Conservation (phyloP, 75 land plant species). For the Larix kaempferi region DNA sequence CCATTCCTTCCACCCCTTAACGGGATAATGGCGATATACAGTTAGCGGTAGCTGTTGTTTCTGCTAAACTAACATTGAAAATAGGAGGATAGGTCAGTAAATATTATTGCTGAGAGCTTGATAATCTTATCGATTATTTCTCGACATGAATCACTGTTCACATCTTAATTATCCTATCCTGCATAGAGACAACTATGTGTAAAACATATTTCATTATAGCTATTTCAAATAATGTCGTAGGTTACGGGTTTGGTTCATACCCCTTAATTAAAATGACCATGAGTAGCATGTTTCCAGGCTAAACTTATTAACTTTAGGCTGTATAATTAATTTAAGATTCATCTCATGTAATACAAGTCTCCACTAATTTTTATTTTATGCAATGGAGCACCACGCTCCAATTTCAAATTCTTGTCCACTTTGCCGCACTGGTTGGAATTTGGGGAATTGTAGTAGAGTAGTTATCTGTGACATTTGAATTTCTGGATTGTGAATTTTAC, state of each 20-base stretch:
- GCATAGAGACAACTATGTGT: neutral
- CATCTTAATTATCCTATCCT: neutral
- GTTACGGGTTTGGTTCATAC: neutral
- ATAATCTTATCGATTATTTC: neutral
- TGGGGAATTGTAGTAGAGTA: neutral
- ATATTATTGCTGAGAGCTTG: neutral
- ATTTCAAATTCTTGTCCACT: neutral
- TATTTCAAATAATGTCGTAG: slow-evolving; percentile 7
- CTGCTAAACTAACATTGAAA: neutral
- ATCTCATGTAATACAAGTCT: neutral
- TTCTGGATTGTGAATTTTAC: neutral
- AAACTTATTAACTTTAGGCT: neutral
- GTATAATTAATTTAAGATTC: neutral
- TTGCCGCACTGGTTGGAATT: neutral
- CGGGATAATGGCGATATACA: neutral
- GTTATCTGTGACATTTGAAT: neutral
- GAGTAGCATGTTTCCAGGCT: slow-evolving; percentile 2
- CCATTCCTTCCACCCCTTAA: slow-evolving; percentile 52
- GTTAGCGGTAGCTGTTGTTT: neutral
- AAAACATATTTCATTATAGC: slow-evolving; percentile 5
- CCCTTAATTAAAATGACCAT: slow-evolving; percentile 4
- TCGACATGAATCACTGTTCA: neutral
- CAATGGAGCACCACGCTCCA: neutral
- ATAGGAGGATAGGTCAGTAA: neutral
- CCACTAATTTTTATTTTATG: slow-evolving; percentile 1